phyloP scores from a whole-genome alignment of 1,284 basidiomycete species.

The Ustilago nuda region DNA sequence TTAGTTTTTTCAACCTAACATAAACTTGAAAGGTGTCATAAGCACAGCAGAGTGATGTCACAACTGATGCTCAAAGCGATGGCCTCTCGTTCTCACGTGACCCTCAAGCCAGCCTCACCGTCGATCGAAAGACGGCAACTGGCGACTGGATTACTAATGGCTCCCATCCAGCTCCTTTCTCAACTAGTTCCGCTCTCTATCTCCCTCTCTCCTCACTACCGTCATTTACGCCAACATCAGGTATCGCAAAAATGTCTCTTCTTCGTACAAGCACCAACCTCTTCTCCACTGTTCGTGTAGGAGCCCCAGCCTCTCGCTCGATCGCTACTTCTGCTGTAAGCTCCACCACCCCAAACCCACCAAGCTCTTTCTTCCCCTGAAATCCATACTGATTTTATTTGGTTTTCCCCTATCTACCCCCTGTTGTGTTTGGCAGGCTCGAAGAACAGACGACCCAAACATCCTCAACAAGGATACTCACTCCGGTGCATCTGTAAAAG shows the following conservation, averaged over 20 bases:
- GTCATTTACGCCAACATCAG: background rate
- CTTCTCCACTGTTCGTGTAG: conserved; percentile 16
- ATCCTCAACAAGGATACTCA: conserved; percentile 45
- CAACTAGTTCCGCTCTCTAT: background rate
- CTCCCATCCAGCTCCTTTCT: background rate
- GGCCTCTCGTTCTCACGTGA: background rate
- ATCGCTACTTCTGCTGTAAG: conserved; percentile 42
- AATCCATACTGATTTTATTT: background rate
- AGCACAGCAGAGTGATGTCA: background rate
- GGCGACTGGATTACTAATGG: background rate
- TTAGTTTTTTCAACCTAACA: too few relatives aligned
- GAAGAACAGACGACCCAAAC: conserved; percentile 37
- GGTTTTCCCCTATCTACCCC: background rate
- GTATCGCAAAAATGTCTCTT: conserved; percentile 34
- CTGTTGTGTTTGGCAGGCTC: conserved; percentile 13
- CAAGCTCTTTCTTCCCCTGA: background rate
- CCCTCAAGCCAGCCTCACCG: background rate
- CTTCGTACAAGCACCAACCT: conserved; percentile 30
- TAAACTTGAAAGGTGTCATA: too few relatives aligned
- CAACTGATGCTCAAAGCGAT: background rate
- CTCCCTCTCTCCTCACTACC: background rate
- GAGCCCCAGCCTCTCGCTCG: conserved; percentile 14
- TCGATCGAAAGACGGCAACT: conserved; percentile 1
- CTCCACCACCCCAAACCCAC: background rate
- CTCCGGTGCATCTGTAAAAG: conserved; percentile 51